Base-by-base conservation (phyloP, 2,329 filamentous ascomycete genomes). In the Gnomoniopsis smithogilvyi region DNA sequence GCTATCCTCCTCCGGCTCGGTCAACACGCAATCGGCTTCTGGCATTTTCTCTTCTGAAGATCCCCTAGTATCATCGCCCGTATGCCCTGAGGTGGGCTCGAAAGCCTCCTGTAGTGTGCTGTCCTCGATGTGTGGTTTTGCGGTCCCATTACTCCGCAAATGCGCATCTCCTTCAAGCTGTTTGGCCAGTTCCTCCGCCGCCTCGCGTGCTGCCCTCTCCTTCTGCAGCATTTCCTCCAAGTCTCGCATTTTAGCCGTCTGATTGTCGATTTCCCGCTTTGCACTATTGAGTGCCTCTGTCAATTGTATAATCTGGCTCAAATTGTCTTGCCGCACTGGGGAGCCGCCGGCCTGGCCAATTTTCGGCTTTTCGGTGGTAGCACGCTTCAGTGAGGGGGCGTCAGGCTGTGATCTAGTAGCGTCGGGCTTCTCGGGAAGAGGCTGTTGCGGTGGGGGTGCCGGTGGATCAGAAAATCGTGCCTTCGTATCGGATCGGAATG, bases 371-470 rank as follows among this genome's bases (percentile, higher is more conserved):
- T 96, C 92, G 0, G 90, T 93, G 26, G 90, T 86, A 4, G 81
- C 82, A 57, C 92, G 84, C 69, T 91, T 92, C 33, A 96, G 73
- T 1, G 91, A 85, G 0, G 87, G 84, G 0, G 82, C 68, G 19
- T 74, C 74, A 34, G 76, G 74, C 47, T 71, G 74, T 8, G 66
- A 61, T 67, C 76, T 80, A 59, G 73, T 78, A 17, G 82, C 85
- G 72, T 96, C 92, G 0, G 94, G 94, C 72, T 97, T 97, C 70
- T 97, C 93, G 1, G 94, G 94, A 6, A 98, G 78, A 15, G 94
- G 94, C 66, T 96, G 93, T 66, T 96, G 92, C 30, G 94, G 94
- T 26, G 94, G 94, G 8, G 94, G 94, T 22, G 93, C 94, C 3
- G 94, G 94, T 53, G 94, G 94, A 59, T 97, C 93, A 1, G 91